Base-by-base conservation (phyloP, 2,329 filamentous ascomycete species). In the Colletotrichum neosansevieriae region DNA sequence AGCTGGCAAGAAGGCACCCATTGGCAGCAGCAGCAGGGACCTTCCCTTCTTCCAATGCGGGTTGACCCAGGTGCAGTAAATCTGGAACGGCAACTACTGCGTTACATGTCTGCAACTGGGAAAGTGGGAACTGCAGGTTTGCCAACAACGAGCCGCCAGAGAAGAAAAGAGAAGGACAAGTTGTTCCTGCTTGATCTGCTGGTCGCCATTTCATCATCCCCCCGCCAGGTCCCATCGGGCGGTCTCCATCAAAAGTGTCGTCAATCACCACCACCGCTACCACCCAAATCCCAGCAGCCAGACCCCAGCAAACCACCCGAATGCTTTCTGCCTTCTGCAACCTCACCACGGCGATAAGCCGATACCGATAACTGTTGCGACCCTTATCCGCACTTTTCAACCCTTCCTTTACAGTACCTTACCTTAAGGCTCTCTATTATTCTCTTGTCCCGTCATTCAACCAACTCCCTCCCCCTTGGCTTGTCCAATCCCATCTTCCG, bases 241-340 rank as follows among this genome's bases (percentile, higher is more conserved):
- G 40, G 63, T 50, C n/a, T 45, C 60, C 60, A 58, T 64, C 45
- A 51, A 67, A 60, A 58, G 51, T 58, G 59, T 67, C 59, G 59
- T 63, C 58, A 51, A 58, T 47, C 50, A 65, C 56, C 56, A 29
- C 45, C 21, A 21, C 21, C 21, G 21, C 21, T 21, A 21, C 21
- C 21, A 2, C 56, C 56, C 10, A 58, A 40, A 21, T 29, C 54
- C 54, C 56, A 47, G 12, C 24, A 15, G 24, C 11, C 56, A 21
- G 42, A 24, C 12, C 40, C 54, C 36, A 38, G 36, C 36, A 38
- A 38, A 38, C 36, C 10, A 11, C 36, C 12, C 36, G 24, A 29
- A 29, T 29, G 24, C 45, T 49, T n/a, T 24, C 45, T 15, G 19
- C 45, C 5, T 49, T 24, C 19, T 21, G 24, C 24, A 51, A 9